Percentiles rank a stretch among this genome's conserved stretches.
Evolutionary conservation across 768 basidiomycete species (phyloP).

Genomic region (Calocybe gangraenosa): DNA sequence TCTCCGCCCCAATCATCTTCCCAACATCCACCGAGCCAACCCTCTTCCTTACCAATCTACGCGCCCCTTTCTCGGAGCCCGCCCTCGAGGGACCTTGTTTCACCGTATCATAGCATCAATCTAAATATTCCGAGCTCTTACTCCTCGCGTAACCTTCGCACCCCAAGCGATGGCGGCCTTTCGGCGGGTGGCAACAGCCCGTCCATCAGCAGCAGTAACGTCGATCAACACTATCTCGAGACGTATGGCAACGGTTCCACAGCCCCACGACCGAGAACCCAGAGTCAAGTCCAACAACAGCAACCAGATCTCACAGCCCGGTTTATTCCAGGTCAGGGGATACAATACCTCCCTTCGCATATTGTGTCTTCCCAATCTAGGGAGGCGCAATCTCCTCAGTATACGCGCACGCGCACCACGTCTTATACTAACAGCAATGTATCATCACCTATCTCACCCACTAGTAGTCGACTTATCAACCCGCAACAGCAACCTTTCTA

Average conservation of each 20-base stretch:
- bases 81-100: slow-evolving; percentile 45
- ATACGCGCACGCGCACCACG: slow-evolving; percentile 37
- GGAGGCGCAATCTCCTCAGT: slow-evolving; percentile 24
- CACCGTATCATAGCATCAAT: slow-evolving; percentile 58
- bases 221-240: slow-evolving; percentile 44
- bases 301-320: slow-evolving; percentile 46
- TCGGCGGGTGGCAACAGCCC: slow-evolving; percentile 49
- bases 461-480: slow-evolving; percentile 31
- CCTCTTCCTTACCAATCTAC: slow-evolving; percentile 74
- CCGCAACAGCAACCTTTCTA: slow-evolving; percentile 45
- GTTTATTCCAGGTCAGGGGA: slow-evolving; percentile 54
- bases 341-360: slow-evolving; percentile 17
- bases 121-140: slow-evolving; percentile 49
- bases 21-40: slow-evolving; percentile 57
- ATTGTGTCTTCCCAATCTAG: slow-evolving; percentile 14
- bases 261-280: slow-evolving; percentile 17
- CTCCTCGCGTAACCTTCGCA: slow-evolving; percentile 48
- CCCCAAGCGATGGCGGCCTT: slow-evolving; percentile 60
- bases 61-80: slow-evolving; percentile 65
- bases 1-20: slow-evolving; percentile 34
- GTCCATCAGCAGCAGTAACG: slow-evolving; percentile 33
- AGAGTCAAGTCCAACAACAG: slow-evolving; percentile 23
- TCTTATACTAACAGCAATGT: slow-evolving; percentile 33
- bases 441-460: slow-evolving; percentile 59
- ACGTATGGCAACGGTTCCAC: slow-evolving; percentile 26